A percentile compares a stretch with the other conserved stretches of the same genome.
These are phyloP conservation scores for Epichloe typhina DNA, from an alignment of 2,329 filamentous ascomycete species.

Conservation along the genomic window DNA sequence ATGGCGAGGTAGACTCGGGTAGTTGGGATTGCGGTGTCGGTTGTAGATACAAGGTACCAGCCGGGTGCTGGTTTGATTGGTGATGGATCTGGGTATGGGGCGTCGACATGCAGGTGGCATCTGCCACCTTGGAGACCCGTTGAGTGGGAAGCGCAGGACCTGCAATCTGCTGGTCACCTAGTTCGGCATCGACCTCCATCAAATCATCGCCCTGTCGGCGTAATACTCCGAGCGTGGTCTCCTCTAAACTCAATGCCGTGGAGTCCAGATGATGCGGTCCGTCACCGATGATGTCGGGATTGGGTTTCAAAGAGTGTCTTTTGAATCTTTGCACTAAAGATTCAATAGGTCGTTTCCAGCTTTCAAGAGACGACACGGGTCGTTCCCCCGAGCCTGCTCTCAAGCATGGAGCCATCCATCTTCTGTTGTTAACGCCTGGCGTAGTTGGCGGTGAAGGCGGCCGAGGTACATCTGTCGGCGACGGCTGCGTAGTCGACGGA, in stretches of 20 bases:
- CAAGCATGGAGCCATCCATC: not conserved
- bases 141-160: not conserved
- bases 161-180: no score
- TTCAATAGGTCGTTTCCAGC: slow-evolving; percentile 6
- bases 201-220: not conserved
- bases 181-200: not conserved
- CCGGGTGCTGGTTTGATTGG: not conserved
- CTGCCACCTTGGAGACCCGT: not conserved
- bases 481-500: not conserved
- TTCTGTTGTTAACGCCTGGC: not conserved
- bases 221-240: not conserved
- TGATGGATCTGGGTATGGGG: not conserved
- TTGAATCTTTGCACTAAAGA: slow-evolving; percentile 1
- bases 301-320: slow-evolving; percentile 1
- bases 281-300: not conserved
- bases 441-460: not conserved
- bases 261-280: not conserved
- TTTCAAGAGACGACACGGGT: not conserved
- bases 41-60: not conserved
- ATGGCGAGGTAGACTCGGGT: not conserved
- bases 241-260: not conserved
- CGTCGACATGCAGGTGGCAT: not conserved
- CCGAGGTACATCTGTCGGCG: not conserved
- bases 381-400: no score
- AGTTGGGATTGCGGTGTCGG: not conserved